Evolutionary conservation across 192 early-diverging fungal genomes (phyloP).

Genomic region (Paraglomus brasilianum): DNA sequence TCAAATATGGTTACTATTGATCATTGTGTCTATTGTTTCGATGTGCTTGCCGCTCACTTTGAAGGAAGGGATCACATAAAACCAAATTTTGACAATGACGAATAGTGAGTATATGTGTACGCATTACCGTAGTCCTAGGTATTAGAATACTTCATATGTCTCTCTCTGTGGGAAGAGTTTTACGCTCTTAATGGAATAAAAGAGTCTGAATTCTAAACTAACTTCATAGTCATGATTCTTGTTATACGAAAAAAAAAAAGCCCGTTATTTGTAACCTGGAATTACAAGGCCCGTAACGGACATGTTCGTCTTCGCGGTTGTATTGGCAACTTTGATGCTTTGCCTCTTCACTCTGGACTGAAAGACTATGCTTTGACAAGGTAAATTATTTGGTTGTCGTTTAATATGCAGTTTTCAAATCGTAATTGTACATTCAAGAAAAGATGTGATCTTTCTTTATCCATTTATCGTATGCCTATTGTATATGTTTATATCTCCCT

Average conservation of each 20-base stretch:
- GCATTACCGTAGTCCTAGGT: not conserved
- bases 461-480: no score
- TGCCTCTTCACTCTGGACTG: constrained; percentile 68
- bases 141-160: no score
- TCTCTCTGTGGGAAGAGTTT: no score
- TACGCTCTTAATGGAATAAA: no score
- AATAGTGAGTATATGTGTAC: constrained; percentile 53
- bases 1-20: no score
- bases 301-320: constrained; percentile 76
- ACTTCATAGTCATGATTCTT: no score
- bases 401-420: not conserved
- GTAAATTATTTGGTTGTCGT: constrained; percentile 35
- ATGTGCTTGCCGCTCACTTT: constrained; percentile 66
- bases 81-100: constrained; percentile 56
- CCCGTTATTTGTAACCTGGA: constrained; percentile 87
- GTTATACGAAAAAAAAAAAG: no score
- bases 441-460: no score
- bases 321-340: constrained; percentile 85
- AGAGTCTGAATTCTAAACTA: no score
- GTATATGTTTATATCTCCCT: no score
- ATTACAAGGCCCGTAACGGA: constrained; percentile 44
- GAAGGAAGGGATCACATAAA: constrained; percentile 38
- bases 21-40: constrained; percentile 83
- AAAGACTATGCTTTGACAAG: constrained; percentile 79
- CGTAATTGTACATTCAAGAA: not conserved